phyloP scores from a whole-genome alignment of 2,329 filamentous ascomycete genomes.

The Monosporascus sp. region DNA sequence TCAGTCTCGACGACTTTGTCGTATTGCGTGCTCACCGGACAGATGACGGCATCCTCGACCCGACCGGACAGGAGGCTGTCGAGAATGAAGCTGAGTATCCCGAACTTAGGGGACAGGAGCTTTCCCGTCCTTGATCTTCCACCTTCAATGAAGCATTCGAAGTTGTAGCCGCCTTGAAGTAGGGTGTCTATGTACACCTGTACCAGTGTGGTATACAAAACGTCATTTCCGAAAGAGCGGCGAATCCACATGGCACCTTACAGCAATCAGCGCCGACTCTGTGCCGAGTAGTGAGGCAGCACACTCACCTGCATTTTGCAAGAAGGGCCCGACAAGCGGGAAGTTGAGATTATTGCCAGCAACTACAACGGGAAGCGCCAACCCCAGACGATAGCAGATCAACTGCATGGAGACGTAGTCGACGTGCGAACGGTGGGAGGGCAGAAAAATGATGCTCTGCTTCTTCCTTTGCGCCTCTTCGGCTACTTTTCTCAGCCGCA shows the following conservation, averaged over 20 bases:
- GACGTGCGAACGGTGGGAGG: slow-evolving; percentile 90
- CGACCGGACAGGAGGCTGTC: slow-evolving; percentile 85
- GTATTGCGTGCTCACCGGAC: slow-evolving; percentile 94
- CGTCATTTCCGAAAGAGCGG: slow-evolving; percentile 85
- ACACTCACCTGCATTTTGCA: slow-evolving; percentile 75
- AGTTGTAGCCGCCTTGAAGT: slow-evolving; percentile 83
- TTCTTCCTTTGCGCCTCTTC: slow-evolving; percentile 78
- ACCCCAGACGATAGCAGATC: slow-evolving; percentile 88
- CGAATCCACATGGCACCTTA: slow-evolving; percentile 83
- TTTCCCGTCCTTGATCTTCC: slow-evolving; percentile 91
- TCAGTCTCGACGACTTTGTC: slow-evolving; percentile 99
- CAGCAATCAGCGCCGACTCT: not conserved
- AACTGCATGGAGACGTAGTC: slow-evolving; percentile 94
- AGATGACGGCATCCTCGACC: slow-evolving; percentile 86
- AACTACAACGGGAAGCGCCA: slow-evolving; percentile 85
- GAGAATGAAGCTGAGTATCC: slow-evolving; percentile 85
- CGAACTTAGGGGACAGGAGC: slow-evolving; percentile 88
- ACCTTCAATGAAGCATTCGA: slow-evolving; percentile 97
- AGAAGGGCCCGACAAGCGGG: slow-evolving; percentile 78
- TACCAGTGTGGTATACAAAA: slow-evolving; percentile 85
- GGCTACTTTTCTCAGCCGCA: slow-evolving; percentile 75
- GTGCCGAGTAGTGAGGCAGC: slow-evolving; percentile 4
- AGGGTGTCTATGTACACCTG: slow-evolving; percentile 94
- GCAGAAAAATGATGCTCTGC: slow-evolving; percentile 92
- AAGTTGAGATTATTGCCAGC: slow-evolving; percentile 97